A percentile compares a stretch with the other conserved stretches of the same genome.
Conservation (phyloP, 352 stramenopile species). For the Globisporangium sylvaticum region DNA sequence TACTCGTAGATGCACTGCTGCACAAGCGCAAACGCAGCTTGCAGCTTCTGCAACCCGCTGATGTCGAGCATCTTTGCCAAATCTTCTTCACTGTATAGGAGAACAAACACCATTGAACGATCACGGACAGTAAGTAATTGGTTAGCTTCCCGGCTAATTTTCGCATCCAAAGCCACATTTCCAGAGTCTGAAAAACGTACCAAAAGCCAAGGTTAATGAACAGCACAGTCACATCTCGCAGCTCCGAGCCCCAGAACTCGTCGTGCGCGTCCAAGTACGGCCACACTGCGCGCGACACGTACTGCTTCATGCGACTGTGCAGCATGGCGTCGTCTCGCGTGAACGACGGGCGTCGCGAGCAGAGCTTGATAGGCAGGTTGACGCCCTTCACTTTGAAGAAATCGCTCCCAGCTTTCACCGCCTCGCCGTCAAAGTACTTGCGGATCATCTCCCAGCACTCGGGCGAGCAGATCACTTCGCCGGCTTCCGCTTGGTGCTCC, state of each 20-base stretch:
- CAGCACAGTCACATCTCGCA: slow-evolving; percentile 89
- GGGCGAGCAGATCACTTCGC: slow-evolving; percentile 88
- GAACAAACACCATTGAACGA: not conserved
- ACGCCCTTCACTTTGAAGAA: slow-evolving; percentile 66
- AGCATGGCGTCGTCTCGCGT: slow-evolving; percentile 77
- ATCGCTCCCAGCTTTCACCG: slow-evolving; percentile 25
- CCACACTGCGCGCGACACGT: slow-evolving; percentile 90
- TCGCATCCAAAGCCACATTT: not conserved
- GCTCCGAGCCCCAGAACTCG: slow-evolving; percentile 91
- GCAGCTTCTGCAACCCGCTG: slow-evolving; percentile 61
- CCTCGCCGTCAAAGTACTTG: slow-evolving; percentile 56
- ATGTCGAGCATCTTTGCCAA: slow-evolving; percentile 71
- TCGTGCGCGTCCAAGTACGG: slow-evolving; percentile 89
- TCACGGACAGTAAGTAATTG: not conserved
- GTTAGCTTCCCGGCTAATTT: not conserved
- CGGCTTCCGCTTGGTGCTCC: slow-evolving; percentile 85
- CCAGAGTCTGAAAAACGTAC: slow-evolving; percentile 21
- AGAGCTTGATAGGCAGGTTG: slow-evolving; percentile 58
- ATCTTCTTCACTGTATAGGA: slow-evolving; percentile 63
- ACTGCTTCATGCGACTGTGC: slow-evolving; percentile 86
- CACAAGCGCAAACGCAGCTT: slow-evolving; percentile 78
- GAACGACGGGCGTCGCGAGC: slow-evolving; percentile 65
- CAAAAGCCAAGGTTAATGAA: slow-evolving; percentile 94
- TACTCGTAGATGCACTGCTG: slow-evolving; percentile 92
- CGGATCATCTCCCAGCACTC: slow-evolving; percentile 75